A percentile compares a stretch with the other conserved stretches of the same genome.
These are phyloP conservation scores for Agaricus blazei DNA, from an alignment of 768 basidiomycete genomes.

Conservation along the genomic window DNA sequence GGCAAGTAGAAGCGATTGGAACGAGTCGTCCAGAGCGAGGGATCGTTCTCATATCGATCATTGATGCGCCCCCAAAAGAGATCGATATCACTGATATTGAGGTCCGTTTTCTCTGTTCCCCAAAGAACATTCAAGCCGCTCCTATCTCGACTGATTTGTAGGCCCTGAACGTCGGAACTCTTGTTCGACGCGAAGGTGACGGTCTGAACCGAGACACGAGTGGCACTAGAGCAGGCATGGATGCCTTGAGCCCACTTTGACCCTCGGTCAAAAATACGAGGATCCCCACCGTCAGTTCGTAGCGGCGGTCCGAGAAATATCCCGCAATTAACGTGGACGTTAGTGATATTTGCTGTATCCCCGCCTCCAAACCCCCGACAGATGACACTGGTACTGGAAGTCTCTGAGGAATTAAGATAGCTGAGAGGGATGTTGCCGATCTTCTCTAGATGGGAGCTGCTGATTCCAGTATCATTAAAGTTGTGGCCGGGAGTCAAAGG, in stretches of 20 bases:
- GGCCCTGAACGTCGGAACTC: background rate
- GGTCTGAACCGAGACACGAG: background rate
- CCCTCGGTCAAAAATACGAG: slow-evolving; percentile 7
- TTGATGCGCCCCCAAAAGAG: background rate
- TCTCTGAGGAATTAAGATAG: background rate
- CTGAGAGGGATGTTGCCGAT: background rate
- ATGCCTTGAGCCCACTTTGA: slow-evolving; percentile 11
- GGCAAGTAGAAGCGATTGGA: background rate
- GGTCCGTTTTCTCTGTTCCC: background rate
- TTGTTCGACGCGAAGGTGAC: background rate
- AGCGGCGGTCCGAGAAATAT: background rate
- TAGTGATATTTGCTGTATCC: background rate
- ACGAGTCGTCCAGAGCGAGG: background rate
- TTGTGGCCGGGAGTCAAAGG: background rate
- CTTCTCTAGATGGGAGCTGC: background rate
- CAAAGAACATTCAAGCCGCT: background rate
- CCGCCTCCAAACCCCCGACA: background rate
- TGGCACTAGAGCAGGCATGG: slow-evolving; percentile 6
- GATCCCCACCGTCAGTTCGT: slow-evolving; percentile 5
- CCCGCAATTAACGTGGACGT: background rate
- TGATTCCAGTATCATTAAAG: background rate
- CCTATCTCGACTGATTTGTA: background rate
- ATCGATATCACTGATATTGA: background rate
- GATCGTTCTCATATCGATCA: background rate
- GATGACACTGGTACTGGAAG: background rate